phyloP scores from a whole-genome alignment of 1,284 basidiomycete species.

The Sparassis latifolia region DNA sequence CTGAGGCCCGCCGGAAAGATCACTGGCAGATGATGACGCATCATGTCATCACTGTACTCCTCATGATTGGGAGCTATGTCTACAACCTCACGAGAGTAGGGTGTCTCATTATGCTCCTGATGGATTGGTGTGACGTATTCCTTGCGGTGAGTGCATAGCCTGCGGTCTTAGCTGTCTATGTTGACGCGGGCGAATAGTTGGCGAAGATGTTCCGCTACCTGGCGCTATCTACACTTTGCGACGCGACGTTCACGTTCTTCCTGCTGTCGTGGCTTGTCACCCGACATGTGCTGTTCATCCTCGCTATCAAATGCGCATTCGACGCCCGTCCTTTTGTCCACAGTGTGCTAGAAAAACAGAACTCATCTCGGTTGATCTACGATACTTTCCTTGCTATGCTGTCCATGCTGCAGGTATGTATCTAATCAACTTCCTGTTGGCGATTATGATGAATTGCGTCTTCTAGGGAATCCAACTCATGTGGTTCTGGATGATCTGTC shows the following conservation, averaged over 20 bases:
- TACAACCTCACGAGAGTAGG: constrained; percentile 87
- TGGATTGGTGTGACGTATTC: constrained; percentile 93
- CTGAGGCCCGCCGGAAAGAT: constrained; percentile 91
- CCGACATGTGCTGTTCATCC: constrained; percentile 73
- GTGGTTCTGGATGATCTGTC: constrained; percentile 85
- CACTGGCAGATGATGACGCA: constrained; percentile 95
- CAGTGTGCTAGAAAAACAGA: constrained; percentile 23
- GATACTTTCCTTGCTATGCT: constrained; percentile 53
- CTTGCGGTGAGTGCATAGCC: constrained; percentile 65
- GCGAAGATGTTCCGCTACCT: constrained; percentile 95
- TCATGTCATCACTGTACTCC: constrained; percentile 83
- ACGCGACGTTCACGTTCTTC: constrained; percentile 77
- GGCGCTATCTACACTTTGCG: constrained; percentile 59
- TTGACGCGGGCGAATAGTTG: constrained; percentile 38
- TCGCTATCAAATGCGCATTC: constrained; percentile 59
- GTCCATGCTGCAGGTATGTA: constrained; percentile 52
- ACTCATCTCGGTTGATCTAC: constrained; percentile 42
- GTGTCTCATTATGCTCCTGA: constrained; percentile 81
- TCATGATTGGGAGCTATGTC: constrained; percentile 77
- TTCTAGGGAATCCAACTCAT: constrained; percentile 65
- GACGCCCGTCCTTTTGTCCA: constrained; percentile 36
- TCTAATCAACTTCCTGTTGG: neutral
- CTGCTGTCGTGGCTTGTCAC: constrained; percentile 87
- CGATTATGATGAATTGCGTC: neutral
- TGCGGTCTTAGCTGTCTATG: neutral